Conservation (phyloP, 1,284 basidiomycete species). For the Paramarasmius palmivorus region DNA sequence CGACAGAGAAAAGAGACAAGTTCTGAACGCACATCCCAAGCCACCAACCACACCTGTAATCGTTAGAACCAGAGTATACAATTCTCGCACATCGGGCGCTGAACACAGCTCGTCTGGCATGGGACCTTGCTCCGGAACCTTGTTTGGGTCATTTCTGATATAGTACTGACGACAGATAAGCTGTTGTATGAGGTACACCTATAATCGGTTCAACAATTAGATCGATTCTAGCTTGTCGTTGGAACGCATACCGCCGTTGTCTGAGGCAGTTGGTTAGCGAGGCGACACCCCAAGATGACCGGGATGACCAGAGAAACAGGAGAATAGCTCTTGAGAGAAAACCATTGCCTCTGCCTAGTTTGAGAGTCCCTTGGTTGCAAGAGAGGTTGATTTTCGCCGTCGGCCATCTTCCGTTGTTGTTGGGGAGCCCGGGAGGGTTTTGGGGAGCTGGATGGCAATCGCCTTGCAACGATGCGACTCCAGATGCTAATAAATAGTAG, state of each 20-base stretch:
- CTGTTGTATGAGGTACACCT: conserved; percentile 25
- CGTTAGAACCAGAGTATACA: conserved; percentile 22
- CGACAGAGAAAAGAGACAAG: background rate
- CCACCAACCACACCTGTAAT: conserved; percentile 14
- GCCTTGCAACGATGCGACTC: too few relatives aligned
- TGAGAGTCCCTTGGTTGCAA: background rate
- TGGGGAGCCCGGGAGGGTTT: too few relatives aligned
- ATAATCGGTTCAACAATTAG: too few relatives aligned
- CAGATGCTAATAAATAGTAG: too few relatives aligned
- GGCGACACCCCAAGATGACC: conserved; percentile 21
- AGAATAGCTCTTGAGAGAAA: conserved; percentile 4
- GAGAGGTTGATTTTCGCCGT: background rate
- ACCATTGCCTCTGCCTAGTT: background rate
- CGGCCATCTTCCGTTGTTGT: too few relatives aligned
- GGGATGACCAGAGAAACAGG: conserved; percentile 26
- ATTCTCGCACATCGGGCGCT: conserved; percentile 20
- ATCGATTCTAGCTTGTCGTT: too few relatives aligned
- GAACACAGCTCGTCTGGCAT: conserved; percentile 24
- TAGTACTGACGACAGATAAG: conserved; percentile 28
- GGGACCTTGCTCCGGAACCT: conserved; percentile 13
- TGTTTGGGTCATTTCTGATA: conserved; percentile 16
- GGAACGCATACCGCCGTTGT: conserved; percentile 34
- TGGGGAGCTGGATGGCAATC: too few relatives aligned
- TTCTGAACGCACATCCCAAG: conserved; percentile 23
- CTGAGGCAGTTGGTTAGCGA: conserved; percentile 22